Evolutionary conservation across 805 yeast genomes (phyloP), one percentile per base, ranked within the genome.

Genomic region (Candida jianshihensis): DNA sequence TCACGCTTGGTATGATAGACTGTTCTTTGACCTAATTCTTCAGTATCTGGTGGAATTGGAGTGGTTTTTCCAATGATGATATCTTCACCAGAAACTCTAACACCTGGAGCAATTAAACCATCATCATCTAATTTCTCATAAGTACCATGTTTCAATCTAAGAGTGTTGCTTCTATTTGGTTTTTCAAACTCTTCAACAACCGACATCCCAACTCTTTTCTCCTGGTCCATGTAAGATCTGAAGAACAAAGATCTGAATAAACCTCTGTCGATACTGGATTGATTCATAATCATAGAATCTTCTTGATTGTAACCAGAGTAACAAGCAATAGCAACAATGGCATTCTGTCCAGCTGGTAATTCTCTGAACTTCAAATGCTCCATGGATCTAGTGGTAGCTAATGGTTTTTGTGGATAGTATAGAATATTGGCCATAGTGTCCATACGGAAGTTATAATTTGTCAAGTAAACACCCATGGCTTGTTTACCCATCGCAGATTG

Each of bases 401-500:
- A 69, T 13, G 98, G 98, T 61, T 92, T 92, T 60, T 92, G 98
- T 28, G 98, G 98, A 57, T 92, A 92, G 59, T 92, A 92, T 49
- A 92, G 71, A 51, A 92, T 90, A 57, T 92, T 92, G 9, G 98
- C 97, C 98, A 92, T 92, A 1, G 98, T 92, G 63, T 92, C 98
- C 98, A 92, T 92, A 66, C 98, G 85, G 36, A 90, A 96, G 40
- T 81, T 75, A 61, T 90, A 92, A 57, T 92, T 92, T 5, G 98
- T 92, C 53, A 90, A 72, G 62, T 85, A 90, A 9, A 92, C 97
- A 59, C 98, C 98, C 98, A 92, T 92, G 39, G 98, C 98, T 68
- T 92, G 98, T 64, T 92, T 92, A 78, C 98, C 98, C 98, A 92
- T 92, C 46, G 98, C 98, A 59, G 96, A 89, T 69, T 92, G 98